Evolutionary conservation across 345 rosid genomes (phyloP), one percentile per base, ranked within the genome.

Genomic region (Dimocarpus longan): DNA sequence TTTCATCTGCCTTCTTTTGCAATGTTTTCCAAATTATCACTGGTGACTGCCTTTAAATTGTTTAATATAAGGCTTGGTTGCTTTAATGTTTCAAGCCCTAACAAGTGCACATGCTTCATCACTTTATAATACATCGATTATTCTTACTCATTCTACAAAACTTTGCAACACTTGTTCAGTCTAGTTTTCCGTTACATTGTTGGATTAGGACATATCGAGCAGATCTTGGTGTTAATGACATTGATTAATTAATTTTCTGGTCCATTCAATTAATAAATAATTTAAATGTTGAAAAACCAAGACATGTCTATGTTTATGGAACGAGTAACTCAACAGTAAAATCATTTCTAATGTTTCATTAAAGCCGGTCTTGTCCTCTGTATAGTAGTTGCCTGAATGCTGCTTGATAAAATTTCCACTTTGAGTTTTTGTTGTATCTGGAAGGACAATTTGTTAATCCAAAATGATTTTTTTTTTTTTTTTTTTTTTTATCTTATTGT

Each of bases 401-500:
- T 3, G 52, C 22, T 18, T 42, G 52, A 18, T 19, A n/a, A 22
- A 50, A 26, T 19, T 65, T 65, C 28, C 63, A 5, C 11, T 18
- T 3, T 4, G 52, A 28, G 16, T 18, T 54, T 19, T 28, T 57
- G 18, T 11, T 60, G 32, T 42, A 64, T 42, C 44, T 60, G 57
- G 26, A 21, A 64, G 26, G 15, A 9, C 42, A 16, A 26, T 24
- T 44, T 13, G 44, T 24, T 39, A 0, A 56, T 12, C 37, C 22
- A 18, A 12, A 32, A 32, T 57, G 22, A 5, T 71, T 67, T 18
- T 42, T 42, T 26, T 0, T 43, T 67, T 69, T 74, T 43, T 71
- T 65, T 63, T 43, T 67, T 69, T 74, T 43, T 71, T 65, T 63
- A 46, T 28, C 56, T 11, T 60, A n/a, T 22, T 60, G 6, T 52